Base-by-base conservation (phyloP, 2,329 filamentous ascomycete genomes). In the Fusarium penzigii region DNA sequence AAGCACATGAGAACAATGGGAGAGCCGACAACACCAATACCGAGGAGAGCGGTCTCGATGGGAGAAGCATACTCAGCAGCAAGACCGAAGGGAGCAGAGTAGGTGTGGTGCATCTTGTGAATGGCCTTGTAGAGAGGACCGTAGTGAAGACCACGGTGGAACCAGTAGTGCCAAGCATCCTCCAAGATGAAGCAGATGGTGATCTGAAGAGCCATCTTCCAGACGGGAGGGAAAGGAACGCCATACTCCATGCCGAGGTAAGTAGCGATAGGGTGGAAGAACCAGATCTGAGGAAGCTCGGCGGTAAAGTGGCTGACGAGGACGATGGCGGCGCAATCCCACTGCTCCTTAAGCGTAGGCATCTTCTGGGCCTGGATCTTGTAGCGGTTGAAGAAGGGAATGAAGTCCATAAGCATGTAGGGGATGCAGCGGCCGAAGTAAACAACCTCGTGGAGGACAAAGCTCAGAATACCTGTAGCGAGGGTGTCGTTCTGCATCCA, bases 61-160 rank as follows among this genome's bases (percentile, higher is more conserved):
- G 94, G 94, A 41, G 93, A 97, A 7, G 94, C 94, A 74, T 99
- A 99, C 76, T 99, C 94, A 51, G 94, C 93, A 17, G 94, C 93
- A 48, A 99, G 81, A 63, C 94, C 94, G 69, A 99, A 99, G 16
- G 94, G 94, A 12, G 94, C 94, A 38, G 92, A 96, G 80, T 99
- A 99, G 68, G 94, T 93, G 80, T 99, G 94, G 78, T 99, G 94
- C 65, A 99, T 92, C 80, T 99, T 99, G 84, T 99, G 94, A 67
- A 99, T 90, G 68, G 87, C 84, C 80, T 92, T 96, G 85, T 99
- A 99, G 6, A 99, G 86, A 39, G 92, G 90, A 17, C 90, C 92
- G 79, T 91, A 95, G 81, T 99, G 94, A 76, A 99, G 85, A 41
- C 83, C 84, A 64, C 94, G 91, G 78, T 99, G 94, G 63, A 85